Evolutionary conservation across 345 rosid genomes (phyloP), one percentile per base, ranked within the genome.

Genomic region (Fremontodendron californicum): DNA sequence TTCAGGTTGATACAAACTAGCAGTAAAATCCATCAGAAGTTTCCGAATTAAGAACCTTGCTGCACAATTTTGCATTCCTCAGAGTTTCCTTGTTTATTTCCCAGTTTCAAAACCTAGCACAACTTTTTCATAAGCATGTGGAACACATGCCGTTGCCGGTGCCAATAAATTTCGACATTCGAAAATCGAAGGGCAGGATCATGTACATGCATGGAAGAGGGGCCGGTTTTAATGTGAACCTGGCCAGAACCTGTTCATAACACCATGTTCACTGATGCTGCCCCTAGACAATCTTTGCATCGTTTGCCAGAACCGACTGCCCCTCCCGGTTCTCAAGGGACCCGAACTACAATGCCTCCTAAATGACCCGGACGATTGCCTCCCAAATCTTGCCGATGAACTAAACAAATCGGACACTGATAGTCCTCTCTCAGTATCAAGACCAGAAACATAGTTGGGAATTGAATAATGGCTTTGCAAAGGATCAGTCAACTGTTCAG

Each of bases 281-380:
- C 91, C 97, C 0, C 86, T 86, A 0, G 86, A 88, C 75, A 88
- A 76, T 78, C 90, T 84, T 81, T 90, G 86, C 81, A 88, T 74
- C 74, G 82, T 90, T 80, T 89, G 89, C 92, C 96, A 89, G 29
- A 90, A 89, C 55, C 65, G 80, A 63, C 81, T 80, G 64, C 98
- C 90, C 67, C 85, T 68, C 42, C 89, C 89, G 0, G 84, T 80
- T 73, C 71, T 84, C 85, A 90, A 35, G 0, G 94, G 96, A 73
- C 99, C 98, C 0, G 96, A 96, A 77, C 87, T 93, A 5, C 94
- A 88, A 60, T 82, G 81, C 79, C 91, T 87, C 82, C 92, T 83
- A 57, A 89, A 83, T 1, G 90, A 89, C 52, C 82, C 87, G 0
- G 87, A 81, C 21, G 48, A 74, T 61, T 84, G 81, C 79, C 86